These are phyloP conservation scores for Cryptococcus sp. DNA, from an alignment of 1,284 basidiomycete genomes.

Conservation along the genomic window DNA sequence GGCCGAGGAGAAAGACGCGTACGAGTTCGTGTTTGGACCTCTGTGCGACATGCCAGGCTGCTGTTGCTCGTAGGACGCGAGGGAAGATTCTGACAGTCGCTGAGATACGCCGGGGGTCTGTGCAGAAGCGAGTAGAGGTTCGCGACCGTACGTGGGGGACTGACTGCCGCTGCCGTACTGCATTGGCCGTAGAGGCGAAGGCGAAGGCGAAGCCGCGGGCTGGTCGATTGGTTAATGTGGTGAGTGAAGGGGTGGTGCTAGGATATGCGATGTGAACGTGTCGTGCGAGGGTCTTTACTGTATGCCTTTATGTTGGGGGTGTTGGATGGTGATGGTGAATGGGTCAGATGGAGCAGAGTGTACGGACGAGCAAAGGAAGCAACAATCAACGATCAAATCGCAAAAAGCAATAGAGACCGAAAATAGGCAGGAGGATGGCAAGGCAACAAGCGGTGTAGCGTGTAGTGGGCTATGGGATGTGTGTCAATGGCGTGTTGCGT, in stretches of 20 bases:
- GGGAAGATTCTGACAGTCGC: conserved; percentile 38
- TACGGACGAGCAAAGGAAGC: too few species aligned
- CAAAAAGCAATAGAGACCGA: not conserved
- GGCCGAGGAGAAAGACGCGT: conserved; percentile 20
- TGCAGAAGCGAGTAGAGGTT: conserved; percentile 39
- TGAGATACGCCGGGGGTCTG: conserved; percentile 37
- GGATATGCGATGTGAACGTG: too few species aligned
- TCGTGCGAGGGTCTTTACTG: too few species aligned
- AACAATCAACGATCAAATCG: too few species aligned
- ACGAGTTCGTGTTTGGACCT: conserved; percentile 9
- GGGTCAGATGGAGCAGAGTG: too few species aligned
- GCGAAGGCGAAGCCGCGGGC: not conserved
- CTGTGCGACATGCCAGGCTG: conserved; percentile 21
- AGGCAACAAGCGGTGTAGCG: not conserved
- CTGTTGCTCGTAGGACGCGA: conserved; percentile 32
- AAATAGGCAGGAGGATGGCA: not conserved
- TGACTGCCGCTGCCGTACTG: conserved; percentile 22
- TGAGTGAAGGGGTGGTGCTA: too few species aligned
- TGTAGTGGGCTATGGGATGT: not conserved
- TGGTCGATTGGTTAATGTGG: not conserved
- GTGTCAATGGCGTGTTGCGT: too few species aligned
- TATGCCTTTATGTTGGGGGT: too few species aligned
- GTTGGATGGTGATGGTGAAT: too few species aligned
- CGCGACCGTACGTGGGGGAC: conserved; percentile 27
- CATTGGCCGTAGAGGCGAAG: conserved; percentile 5